Evolutionary conservation across 2,329 filamentous ascomycete genomes (phyloP).

Genomic region (Fusarium musae): DNA sequence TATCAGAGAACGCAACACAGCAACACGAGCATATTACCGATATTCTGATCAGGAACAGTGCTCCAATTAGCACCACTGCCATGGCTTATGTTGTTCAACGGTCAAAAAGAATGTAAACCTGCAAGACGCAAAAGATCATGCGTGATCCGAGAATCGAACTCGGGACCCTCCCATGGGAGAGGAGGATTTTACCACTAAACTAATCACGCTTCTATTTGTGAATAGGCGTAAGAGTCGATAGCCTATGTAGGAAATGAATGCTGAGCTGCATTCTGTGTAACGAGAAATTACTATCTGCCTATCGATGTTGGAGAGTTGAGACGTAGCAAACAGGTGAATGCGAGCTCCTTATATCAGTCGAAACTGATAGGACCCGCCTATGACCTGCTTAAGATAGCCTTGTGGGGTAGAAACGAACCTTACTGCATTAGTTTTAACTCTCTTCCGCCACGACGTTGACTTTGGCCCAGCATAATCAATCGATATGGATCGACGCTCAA

Average conservation of each 20-base stretch:
- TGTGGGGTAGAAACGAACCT: conserved; percentile 18
- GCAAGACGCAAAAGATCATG: conserved; percentile 30
- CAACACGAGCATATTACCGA: not conserved
- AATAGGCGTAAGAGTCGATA: not conserved
- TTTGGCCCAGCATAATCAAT: not conserved
- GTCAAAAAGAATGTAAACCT: not conserved
- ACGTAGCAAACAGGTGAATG: not conserved
- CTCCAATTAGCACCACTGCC: not conserved
- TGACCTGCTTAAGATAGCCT: conserved; percentile 1
- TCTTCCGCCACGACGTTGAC: not conserved
- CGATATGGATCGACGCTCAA: not conserved
- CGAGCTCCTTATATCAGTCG: conserved; percentile 23
- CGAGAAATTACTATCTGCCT: not conserved
- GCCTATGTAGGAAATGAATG: not conserved
- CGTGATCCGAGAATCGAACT: conserved; percentile 52
- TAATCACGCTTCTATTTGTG: conserved; percentile 44
- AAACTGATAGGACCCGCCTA: not conserved
- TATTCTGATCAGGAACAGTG: too few relatives aligned
- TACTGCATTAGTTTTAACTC: not conserved
- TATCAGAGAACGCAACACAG: not conserved
- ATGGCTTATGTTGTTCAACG: too few relatives aligned
- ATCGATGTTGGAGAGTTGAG: not conserved
- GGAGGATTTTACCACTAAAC: conserved; percentile 55
- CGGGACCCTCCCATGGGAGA: conserved; percentile 53
- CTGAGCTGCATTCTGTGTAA: not conserved